Evolutionary conservation across 2,329 filamentous ascomycete species (phyloP).

Genomic region (Cladosporium velox): DNA sequence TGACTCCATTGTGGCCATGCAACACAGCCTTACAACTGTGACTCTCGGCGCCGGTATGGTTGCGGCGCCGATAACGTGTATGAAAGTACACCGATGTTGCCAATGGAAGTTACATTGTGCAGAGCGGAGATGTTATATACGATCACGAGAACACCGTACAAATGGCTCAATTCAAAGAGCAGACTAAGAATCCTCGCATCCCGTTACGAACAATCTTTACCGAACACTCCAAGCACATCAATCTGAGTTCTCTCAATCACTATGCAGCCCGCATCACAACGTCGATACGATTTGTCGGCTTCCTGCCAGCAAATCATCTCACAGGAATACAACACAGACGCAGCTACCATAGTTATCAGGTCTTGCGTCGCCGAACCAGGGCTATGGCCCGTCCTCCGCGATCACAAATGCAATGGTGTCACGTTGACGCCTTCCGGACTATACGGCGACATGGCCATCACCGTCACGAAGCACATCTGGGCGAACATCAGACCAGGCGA

Average conservation of each 20-base stretch:
- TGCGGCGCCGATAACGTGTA: background rate
- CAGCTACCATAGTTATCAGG: conserved; percentile 28
- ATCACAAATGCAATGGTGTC: conserved; percentile 39
- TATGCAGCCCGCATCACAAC: conserved; percentile 11
- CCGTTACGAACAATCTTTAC: background rate
- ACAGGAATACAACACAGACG: conserved; percentile 22
- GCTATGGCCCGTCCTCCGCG: conserved; percentile 31
- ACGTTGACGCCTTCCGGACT: conserved; percentile 37
- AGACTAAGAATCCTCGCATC: background rate
- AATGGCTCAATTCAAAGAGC: background rate
- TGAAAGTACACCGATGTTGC: background rate
- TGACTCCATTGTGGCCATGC: background rate
- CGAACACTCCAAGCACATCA: background rate
- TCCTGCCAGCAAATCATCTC: conserved; percentile 31
- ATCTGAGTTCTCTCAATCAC: background rate
- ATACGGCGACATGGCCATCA: conserved; percentile 39
- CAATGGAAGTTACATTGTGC: background rate
- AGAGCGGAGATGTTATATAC: background rate
- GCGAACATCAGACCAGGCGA: conserved; percentile 20
- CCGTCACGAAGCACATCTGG: conserved; percentile 32
- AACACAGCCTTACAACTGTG: background rate
- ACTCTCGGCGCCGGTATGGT: background rate
- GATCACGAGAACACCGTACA: background rate
- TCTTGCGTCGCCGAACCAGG: conserved; percentile 29
- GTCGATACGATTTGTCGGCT: conserved; percentile 25